Base-by-base conservation (phyloP, 2,329 filamentous ascomycete species). In the Periconia sp. region DNA sequence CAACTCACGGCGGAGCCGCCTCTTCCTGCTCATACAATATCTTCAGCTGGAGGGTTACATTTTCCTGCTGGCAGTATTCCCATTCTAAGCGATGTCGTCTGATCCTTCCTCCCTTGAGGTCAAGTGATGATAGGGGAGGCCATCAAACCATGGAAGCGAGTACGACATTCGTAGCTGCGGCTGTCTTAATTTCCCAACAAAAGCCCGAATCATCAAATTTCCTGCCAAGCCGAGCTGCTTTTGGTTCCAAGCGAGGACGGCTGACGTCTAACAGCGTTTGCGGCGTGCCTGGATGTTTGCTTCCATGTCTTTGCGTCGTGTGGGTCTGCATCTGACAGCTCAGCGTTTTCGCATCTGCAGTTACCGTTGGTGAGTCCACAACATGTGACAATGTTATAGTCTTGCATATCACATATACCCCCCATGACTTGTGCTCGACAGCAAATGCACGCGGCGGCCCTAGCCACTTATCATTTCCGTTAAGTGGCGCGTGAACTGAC, bases 391-490 rank as follows among this genome's bases (percentile, higher is more conserved):
- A 40, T 57, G 36, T 34, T 60, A 59, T 56, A 46, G 40, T 35
- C 36, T 40, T 39, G 41, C 34, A 34, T 32, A 34, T 54, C 51
- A 54, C 53, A 54, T 61, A 63, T 62, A 58, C 29, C 44, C 50
- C 48, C 50, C 46, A 48, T 33, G 46, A 15, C 17, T 35, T 32
- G 12, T 41, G 21, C 38, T n/a, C 34, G 41, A 49, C 40, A 40
- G 24, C 15, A 29, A 17, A 23, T 18, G 18, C 16, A 13, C 17
- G 48, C 29, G 42, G 35, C 40, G 37, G 32, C 34, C 16, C 26
- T 21, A 36, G 42, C 48, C 48, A 50, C 38, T 48, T 46, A 43
- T 34, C 37, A 36, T 36, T n/a, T 22, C 17, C 29, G 13, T 24
- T 52, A 46, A 49, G 48, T 46, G 50, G 46, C 37, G 34, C 35